Conservation (phyloP, 306 rosid genomes). For the cucumber (Cucumis sativus) region Cucumber_9930_V3 NC_026660.2:26184501-26185000, state of each 20-base stretch:
- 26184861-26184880: background rate
- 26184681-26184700: background rate
- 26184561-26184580: conserved; percentile 11
- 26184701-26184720: background rate
- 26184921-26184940: background rate
- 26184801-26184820: background rate
- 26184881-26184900: background rate
- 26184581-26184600: conserved; percentile 2
- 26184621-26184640: conserved; percentile 3
- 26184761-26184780: background rate
- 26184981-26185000: no score
- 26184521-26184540: no score
- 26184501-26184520: conserved; percentile 1
- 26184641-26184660: background rate
- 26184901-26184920: background rate
- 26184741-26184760: background rate
- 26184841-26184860: background rate
- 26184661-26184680: no score
- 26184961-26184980: no score
- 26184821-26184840: background rate
- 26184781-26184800: background rate
- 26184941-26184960: background rate
- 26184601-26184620: conserved; percentile 16
- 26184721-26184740: background rate
- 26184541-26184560: background rate